phyloP scores from a whole-genome alignment of 2,329 filamentous ascomycete species.

The Epichloe glyceriae region DNA sequence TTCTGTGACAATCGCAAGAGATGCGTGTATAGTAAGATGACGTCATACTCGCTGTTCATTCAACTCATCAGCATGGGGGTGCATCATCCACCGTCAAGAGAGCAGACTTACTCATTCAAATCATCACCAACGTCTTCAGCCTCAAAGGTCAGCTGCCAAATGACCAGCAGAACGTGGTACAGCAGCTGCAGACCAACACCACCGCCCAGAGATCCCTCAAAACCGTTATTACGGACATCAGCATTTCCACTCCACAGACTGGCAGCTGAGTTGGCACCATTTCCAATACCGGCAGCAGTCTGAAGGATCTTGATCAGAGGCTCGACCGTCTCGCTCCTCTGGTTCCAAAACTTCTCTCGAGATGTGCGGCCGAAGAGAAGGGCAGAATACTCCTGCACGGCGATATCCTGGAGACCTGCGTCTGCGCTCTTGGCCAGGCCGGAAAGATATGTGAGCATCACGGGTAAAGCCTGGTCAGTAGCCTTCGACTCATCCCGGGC shows the following conservation, averaged over 20 bases:
- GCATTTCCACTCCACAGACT: conserved; percentile 47
- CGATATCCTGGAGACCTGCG: conserved; percentile 86
- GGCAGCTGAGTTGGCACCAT: conserved; percentile 49
- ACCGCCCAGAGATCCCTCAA: conserved; percentile 54
- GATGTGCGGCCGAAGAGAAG: conserved; percentile 64
- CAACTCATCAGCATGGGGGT: neutral
- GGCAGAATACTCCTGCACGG: conserved; percentile 79
- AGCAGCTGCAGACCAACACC: conserved; percentile 85
- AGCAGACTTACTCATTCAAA: conserved; percentile 61
- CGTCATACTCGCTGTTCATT: conserved; percentile 69
- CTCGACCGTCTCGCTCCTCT: conserved; percentile 70
- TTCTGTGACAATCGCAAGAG: conserved; percentile 87
- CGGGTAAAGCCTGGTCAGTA: conserved; percentile 64
- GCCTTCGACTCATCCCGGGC: conserved; percentile 50
- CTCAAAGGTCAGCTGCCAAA: conserved; percentile 97
- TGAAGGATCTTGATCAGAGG: conserved; percentile 74
- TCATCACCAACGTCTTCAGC: conserved; percentile 60
- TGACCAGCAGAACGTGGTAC: conserved; percentile 82
- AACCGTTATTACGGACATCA: conserved; percentile 43
- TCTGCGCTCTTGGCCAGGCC: conserved; percentile 74
- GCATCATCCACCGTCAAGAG: neutral
- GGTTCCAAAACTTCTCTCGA: conserved; percentile 79
- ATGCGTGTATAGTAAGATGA: conserved; percentile 83
- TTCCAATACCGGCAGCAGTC: conserved; percentile 59
- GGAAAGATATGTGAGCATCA: conserved; percentile 77